Percentiles rank a stretch among this genome's conserved stretches.
These are phyloP conservation scores for Penicillium hesseltinei DNA, from an alignment of 2,329 filamentous ascomycete species.

Conservation along the genomic window DNA sequence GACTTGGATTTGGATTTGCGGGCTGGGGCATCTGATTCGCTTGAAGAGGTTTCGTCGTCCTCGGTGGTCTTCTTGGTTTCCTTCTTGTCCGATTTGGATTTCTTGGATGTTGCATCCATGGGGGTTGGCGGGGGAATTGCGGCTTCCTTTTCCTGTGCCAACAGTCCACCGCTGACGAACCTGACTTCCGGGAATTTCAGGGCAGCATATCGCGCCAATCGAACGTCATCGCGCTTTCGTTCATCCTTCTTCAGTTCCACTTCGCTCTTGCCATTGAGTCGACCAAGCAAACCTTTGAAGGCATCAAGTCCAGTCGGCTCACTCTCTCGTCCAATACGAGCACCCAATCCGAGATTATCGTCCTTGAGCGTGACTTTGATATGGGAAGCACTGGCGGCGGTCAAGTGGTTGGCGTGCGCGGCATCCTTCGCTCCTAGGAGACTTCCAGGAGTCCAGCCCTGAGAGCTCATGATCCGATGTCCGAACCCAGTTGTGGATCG, in stretches of 20 bases:
- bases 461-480: slow-evolving; percentile 80
- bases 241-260: slow-evolving; percentile 69
- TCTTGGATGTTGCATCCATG: slow-evolving; percentile 55
- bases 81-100: slow-evolving; percentile 34
- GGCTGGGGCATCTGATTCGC: slow-evolving; percentile 10
- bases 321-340: slow-evolving; percentile 67
- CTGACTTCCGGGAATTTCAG: slow-evolving; percentile 75
- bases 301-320: slow-evolving; percentile 82
- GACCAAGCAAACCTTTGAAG: slow-evolving; percentile 80
- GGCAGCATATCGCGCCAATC: slow-evolving; percentile 70
- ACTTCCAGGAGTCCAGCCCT: slow-evolving; percentile 87
- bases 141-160: slow-evolving; percentile 55
- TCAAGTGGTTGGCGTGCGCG: slow-evolving; percentile 72
- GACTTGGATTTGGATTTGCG: slow-evolving; percentile 17
- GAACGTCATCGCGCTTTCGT: slow-evolving; percentile 65
- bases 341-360: slow-evolving; percentile 85
- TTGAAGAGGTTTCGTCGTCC: slow-evolving; percentile 6
- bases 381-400: slow-evolving; percentile 76
- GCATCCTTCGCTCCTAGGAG: slow-evolving; percentile 77
- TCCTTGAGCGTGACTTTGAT: slow-evolving; percentile 85
- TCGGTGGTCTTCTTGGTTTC: slow-evolving; percentile 1
- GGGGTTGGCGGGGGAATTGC: slow-evolving; percentile 29
- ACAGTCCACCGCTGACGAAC: slow-evolving; percentile 82
- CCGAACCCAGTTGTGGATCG: slow-evolving; percentile 79
- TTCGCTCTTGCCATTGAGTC: slow-evolving; percentile 84